A percentile compares a stretch with the other conserved stretches of the same genome.
These are phyloP conservation scores for Diaporthe sp. DNA, from an alignment of 2,329 filamentous ascomycete species.

Conservation along the genomic window DNA sequence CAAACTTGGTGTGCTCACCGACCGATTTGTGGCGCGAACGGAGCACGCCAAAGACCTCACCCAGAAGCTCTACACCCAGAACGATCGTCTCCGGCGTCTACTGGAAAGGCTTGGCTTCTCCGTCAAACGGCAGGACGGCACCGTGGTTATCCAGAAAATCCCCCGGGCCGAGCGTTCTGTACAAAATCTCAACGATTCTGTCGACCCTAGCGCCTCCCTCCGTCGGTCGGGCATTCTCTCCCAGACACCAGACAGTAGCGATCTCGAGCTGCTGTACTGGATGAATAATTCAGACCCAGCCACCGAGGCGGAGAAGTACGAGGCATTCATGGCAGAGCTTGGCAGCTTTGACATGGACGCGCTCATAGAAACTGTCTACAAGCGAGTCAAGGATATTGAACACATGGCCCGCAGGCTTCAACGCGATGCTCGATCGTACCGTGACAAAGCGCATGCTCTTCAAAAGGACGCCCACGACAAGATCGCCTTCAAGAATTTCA, in stretches of 20 bases:
- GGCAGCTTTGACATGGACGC: conserved; percentile 86
- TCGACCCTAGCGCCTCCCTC: conserved; percentile 66
- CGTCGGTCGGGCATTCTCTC: conserved; percentile 67
- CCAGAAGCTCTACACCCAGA: conserved; percentile 84
- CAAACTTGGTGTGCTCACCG: conserved; percentile 64
- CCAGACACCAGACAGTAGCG: conserved; percentile 72
- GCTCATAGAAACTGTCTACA: conserved; percentile 88
- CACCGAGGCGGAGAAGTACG: conserved; percentile 80
- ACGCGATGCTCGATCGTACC: conserved; percentile 87
- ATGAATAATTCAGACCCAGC: conserved; percentile 77
- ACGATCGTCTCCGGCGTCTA: conserved; percentile 85
- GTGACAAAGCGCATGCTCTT: conserved; percentile 85
- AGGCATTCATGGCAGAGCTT: conserved; percentile 79
- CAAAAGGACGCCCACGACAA: conserved; percentile 94
- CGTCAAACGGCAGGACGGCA: conserved; percentile 79
- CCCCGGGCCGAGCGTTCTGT: conserved; percentile 71
- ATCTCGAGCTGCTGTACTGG: conserved; percentile 87
- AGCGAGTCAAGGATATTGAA: conserved; percentile 93
- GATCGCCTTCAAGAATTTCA: conserved; percentile 96
- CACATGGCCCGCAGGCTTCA: conserved; percentile 94
- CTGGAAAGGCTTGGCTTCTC: conserved; percentile 90
- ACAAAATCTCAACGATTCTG: conserved; percentile 71
- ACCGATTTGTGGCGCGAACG: conserved; percentile 78
- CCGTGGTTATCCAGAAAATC: conserved; percentile 82
- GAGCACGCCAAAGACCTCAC: conserved; percentile 86